Evolutionary conservation across 306 rosid genomes (phyloP).

Genomic region (Fragaria iinumae): DNA sequence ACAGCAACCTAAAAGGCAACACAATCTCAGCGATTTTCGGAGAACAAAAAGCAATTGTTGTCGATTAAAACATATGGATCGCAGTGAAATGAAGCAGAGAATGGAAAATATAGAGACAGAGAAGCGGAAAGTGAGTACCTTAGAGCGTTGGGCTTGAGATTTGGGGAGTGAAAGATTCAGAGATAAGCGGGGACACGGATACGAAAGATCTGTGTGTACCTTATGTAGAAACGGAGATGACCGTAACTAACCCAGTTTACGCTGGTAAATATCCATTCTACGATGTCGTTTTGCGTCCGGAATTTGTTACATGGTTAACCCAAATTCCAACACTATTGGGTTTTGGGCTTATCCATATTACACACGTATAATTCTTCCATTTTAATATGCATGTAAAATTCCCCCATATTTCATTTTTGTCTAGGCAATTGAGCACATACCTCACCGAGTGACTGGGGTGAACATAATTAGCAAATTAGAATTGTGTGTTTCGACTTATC

Average conservation of each 20-base stretch:
- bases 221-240: conserved; percentile 17
- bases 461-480: too few species aligned
- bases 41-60: neutral
- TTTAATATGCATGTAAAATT: too few species aligned
- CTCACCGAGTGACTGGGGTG: too few species aligned
- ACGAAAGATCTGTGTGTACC: neutral
- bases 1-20: neutral
- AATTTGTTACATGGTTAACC: too few species aligned
- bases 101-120: neutral
- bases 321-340: neutral
- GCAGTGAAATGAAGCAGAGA: neutral
- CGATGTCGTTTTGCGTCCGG: too few species aligned
- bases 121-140: conserved; percentile 7
- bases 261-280: neutral
- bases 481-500: too few species aligned
- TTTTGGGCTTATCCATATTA: neutral
- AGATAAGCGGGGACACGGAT: conserved; percentile 15
- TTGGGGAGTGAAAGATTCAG: conserved; percentile 14
- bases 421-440: too few species aligned
- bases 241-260: neutral
- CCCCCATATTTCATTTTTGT: too few species aligned
- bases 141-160: neutral
- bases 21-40: neutral
- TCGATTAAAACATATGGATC: neutral
- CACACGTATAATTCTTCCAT: neutral